Conservation (phyloP, 139 green algal genomes). For the Closterium sp. region DNA sequence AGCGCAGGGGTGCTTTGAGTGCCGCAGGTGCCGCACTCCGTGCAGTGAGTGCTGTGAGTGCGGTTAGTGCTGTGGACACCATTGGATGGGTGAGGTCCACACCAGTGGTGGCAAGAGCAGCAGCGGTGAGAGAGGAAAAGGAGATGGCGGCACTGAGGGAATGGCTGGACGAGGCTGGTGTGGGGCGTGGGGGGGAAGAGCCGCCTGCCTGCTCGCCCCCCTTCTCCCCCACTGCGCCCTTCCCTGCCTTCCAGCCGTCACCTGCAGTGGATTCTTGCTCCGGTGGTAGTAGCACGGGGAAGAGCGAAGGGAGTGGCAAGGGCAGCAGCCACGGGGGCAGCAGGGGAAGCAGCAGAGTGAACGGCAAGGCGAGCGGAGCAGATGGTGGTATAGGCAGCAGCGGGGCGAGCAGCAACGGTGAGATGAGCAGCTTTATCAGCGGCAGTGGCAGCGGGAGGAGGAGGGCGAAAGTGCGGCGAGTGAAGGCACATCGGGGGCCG, state of each 20-base stretch:
- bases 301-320: too few relatives aligned
- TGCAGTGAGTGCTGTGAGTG: too few relatives aligned
- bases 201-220: background rate
- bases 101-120: background rate
- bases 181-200: background rate
- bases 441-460: background rate
- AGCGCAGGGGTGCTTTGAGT: background rate
- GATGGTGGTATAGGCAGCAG: too few relatives aligned
- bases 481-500: slow-evolving; percentile 23
- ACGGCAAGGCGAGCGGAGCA: too few relatives aligned
- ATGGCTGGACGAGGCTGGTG: background rate
- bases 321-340: too few relatives aligned
- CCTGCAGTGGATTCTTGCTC: background rate
- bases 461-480: background rate
- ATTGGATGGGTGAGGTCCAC: too few relatives aligned
- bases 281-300: too few relatives aligned
- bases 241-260: background rate
- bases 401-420: background rate
- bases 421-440: too few relatives aligned
- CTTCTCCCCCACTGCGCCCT: background rate
- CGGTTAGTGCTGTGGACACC: too few relatives aligned
- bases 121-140: background rate
- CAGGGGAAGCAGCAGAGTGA: background rate
- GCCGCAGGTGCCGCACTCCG: too few relatives aligned
- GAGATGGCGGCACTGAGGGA: background rate